Evolutionary conservation across 768 basidiomycete genomes (phyloP).

Genomic region (Rhodotorula paludigena): DNA sequence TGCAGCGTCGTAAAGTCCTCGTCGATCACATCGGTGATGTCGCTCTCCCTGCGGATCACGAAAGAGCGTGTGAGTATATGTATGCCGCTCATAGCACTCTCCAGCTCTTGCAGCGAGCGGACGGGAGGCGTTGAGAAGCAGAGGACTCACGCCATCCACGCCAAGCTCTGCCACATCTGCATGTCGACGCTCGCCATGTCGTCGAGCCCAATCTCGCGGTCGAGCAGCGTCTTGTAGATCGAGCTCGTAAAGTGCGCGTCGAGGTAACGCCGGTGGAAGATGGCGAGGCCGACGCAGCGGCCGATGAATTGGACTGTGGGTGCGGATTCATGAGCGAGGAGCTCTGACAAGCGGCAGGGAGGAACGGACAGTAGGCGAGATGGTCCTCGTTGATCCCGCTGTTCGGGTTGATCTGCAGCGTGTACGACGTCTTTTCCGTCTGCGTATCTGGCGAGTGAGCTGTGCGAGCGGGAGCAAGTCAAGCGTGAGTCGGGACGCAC

Average conservation of each 20-base stretch:
- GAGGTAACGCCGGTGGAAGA: constrained; percentile 97
- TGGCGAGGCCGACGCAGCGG: constrained; percentile 85
- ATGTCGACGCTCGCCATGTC: constrained; percentile 96
- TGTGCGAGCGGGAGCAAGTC: constrained; percentile 53
- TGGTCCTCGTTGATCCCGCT: constrained; percentile 98
- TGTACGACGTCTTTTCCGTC: constrained; percentile 84
- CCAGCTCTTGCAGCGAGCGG: no score
- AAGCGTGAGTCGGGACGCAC: constrained; percentile 1
- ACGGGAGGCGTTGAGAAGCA: background rate
- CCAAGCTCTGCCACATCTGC: constrained; percentile 85
- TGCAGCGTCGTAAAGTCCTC: constrained; percentile 94
- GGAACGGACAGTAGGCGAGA: constrained; percentile 70
- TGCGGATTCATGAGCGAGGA: background rate
- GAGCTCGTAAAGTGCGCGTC: constrained; percentile 98
- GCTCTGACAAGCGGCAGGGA: background rate
- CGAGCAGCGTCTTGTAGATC: constrained; percentile 99
- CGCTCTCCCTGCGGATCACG: constrained; percentile 72
- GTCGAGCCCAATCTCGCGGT: constrained; percentile 88
- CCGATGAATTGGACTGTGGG: constrained; percentile 78
- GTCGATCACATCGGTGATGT: constrained; percentile 94
- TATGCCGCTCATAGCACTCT: no score
- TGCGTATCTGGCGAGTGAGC: no score
- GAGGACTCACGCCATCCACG: constrained; percentile 87
- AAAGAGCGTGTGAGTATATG: no score
- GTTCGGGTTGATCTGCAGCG: constrained; percentile 81